Conservation (phyloP, 352 stramenopile genomes). For the Phytophthora podocarpi region DNA sequence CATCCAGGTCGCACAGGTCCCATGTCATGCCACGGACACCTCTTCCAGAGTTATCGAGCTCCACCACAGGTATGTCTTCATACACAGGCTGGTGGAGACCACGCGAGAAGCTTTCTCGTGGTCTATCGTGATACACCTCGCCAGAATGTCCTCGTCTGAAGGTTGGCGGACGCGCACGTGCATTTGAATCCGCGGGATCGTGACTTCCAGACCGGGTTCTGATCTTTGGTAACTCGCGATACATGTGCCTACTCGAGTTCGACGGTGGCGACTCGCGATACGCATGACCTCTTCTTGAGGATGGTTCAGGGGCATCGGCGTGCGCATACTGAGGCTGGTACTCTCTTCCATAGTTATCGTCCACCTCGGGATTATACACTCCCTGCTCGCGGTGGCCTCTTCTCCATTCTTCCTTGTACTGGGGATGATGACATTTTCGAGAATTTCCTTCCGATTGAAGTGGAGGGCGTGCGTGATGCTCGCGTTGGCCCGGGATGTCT, state of each 20-base stretch:
- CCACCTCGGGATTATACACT: conserved; percentile 1
- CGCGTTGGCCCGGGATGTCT: conserved; percentile 32
- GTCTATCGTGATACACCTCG: conserved; percentile 5
- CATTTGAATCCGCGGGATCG: conserved; percentile 8
- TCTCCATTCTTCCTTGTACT: conserved; percentile 11
- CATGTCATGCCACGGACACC: conserved; percentile 6
- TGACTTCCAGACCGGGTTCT: conserved; percentile 24
- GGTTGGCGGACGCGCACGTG: background rate
- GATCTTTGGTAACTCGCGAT: conserved; percentile 13
- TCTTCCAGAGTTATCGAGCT: conserved; percentile 25
- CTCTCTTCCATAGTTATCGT: conserved; percentile 5
- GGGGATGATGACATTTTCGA: conserved; percentile 6
- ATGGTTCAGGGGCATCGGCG: background rate
- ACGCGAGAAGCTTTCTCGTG: background rate
- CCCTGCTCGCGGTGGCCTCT: conserved; percentile 14
- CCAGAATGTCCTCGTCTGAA: conserved; percentile 26
- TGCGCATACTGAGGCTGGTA: conserved; percentile 10
- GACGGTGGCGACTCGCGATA: conserved; percentile 8
- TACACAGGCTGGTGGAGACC: conserved; percentile 12
- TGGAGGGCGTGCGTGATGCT: conserved; percentile 24
- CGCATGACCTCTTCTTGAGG: conserved; percentile 17
- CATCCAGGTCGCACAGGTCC: conserved; percentile 27
- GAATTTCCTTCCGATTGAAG: conserved; percentile 21
- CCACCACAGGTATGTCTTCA: conserved; percentile 17
- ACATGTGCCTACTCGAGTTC: conserved; percentile 3